Evolutionary conservation across 2,329 filamentous ascomycete genomes (phyloP).

Genomic region (Metarhizium anisopliae): DNA sequence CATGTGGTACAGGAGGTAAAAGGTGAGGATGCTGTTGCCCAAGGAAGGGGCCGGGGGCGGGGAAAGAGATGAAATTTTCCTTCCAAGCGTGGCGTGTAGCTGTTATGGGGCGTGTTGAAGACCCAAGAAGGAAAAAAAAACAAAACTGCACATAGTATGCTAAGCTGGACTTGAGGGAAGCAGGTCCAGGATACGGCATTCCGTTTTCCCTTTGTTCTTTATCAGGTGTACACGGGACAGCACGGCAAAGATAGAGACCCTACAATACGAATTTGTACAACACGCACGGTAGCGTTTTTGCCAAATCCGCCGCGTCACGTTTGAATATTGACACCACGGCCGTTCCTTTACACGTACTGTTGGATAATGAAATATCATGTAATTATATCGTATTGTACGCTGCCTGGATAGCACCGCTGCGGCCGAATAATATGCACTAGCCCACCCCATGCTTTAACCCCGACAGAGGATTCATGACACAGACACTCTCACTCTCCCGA

Average conservation of each 20-base stretch:
- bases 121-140: not conserved
- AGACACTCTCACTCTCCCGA: too few relatives aligned
- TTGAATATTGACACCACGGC: too few relatives aligned
- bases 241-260: not conserved
- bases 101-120: not conserved
- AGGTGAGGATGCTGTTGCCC: not conserved
- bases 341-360: too few relatives aligned
- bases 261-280: not conserved
- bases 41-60: not conserved
- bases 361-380: too few relatives aligned
- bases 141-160: not conserved
- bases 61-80: too few relatives aligned
- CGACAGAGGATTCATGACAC: too few relatives aligned
- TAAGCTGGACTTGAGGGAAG: not conserved
- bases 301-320: too few relatives aligned
- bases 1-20: constrained; percentile 51
- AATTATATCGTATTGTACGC: too few relatives aligned
- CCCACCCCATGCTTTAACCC: too few relatives aligned
- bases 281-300: not conserved
- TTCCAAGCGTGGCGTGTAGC: not conserved
- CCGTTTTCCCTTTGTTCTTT: not conserved
- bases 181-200: not conserved
- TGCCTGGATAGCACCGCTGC: too few relatives aligned
- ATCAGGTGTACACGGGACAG: not conserved
- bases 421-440: too few relatives aligned